phyloP scores from a whole-genome alignment of 768 basidiomycete species.

The Pleurotus tuoliensis region DNA sequence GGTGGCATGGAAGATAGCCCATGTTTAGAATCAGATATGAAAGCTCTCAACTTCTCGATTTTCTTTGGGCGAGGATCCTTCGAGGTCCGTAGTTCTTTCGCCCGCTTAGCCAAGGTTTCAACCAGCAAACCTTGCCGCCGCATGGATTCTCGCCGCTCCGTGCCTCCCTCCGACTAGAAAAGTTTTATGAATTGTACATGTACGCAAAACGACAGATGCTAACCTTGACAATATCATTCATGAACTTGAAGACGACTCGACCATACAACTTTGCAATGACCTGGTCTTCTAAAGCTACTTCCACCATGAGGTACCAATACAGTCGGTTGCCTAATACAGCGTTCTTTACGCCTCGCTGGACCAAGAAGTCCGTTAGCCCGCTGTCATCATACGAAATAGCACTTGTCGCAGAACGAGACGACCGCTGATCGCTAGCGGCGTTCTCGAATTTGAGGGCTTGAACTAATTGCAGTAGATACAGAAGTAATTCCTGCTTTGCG shows the following conservation, averaged over 20 bases:
- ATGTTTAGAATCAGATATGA: slow-evolving; percentile 83
- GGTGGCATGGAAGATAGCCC: slow-evolving; percentile 74
- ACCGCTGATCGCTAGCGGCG: slow-evolving; percentile 69
- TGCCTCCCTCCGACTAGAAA: slow-evolving; percentile 64
- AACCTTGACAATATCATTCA: slow-evolving; percentile 86
- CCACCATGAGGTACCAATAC: slow-evolving; percentile 98
- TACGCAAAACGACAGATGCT: slow-evolving; percentile 9
- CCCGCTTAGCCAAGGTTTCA: slow-evolving; percentile 79
- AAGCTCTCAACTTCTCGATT: slow-evolving; percentile 89
- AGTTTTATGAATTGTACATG: not conserved
- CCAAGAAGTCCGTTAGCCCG: slow-evolving; percentile 90
- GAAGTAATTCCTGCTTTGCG: slow-evolving; percentile 68
- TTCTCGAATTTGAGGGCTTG: slow-evolving; percentile 98
- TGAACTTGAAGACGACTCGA: slow-evolving; percentile 84
- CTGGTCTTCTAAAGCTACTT: slow-evolving; percentile 84
- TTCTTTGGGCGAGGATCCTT: slow-evolving; percentile 96
- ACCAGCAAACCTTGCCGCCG: slow-evolving; percentile 89
- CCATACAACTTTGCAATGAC: slow-evolving; percentile 92
- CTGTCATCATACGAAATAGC: slow-evolving; percentile 88
- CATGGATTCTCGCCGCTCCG: slow-evolving; percentile 82
- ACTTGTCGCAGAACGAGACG: slow-evolving; percentile 66
- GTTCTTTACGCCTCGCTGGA: slow-evolving; percentile 79
- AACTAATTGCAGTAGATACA: slow-evolving; percentile 94
- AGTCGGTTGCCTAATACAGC: slow-evolving; percentile 84
- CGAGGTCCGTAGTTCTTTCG: slow-evolving; percentile 80